Evolutionary conservation across 305 asterid species (phyloP).

Genomic region (Fraxinus paxiana): DNA sequence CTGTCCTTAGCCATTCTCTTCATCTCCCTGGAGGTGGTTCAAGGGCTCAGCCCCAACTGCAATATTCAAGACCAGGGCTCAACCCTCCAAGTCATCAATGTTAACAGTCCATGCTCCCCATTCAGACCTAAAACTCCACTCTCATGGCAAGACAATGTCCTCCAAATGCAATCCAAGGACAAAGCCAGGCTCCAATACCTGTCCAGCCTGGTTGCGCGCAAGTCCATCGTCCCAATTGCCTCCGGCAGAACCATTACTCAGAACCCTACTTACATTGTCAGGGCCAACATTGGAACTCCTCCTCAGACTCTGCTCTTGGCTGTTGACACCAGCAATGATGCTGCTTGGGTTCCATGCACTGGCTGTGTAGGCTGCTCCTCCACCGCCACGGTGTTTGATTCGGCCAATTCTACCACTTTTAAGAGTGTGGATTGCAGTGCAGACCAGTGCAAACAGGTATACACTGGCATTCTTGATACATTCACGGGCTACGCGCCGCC

Average conservation of each 20-base stretch:
- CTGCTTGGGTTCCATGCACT: conserved; percentile 71
- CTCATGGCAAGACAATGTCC: conserved; percentile 62
- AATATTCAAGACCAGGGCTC: conserved; percentile 35
- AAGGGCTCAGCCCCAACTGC: conserved; percentile 34
- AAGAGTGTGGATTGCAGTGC: conserved; percentile 55
- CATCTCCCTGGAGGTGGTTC: conserved; percentile 20
- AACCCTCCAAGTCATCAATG: conserved; percentile 55
- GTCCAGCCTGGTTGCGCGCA: conserved; percentile 64
- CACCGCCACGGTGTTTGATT: conserved; percentile 27
- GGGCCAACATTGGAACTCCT: conserved; percentile 69
- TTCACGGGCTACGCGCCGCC: conserved; percentile 32
- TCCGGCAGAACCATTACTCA: conserved; percentile 67
- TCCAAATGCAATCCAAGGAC: conserved; percentile 69
- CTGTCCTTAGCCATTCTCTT: conserved; percentile 14
- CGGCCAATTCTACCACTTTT: conserved; percentile 54
- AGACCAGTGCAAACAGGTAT: conserved; percentile 66
- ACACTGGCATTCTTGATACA: not conserved
- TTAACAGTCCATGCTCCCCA: conserved; percentile 71
- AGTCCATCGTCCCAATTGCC: conserved; percentile 62
- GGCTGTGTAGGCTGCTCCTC: conserved; percentile 74
- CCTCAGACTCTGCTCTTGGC: conserved; percentile 61
- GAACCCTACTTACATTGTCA: conserved; percentile 70
- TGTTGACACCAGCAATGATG: conserved; percentile 77
- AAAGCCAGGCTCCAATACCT: conserved; percentile 48
- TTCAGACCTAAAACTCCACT: conserved; percentile 32